Evolutionary conservation across 257 asterid species (phyloP).

Genomic region (Solanum lycopersicoides): DNA sequence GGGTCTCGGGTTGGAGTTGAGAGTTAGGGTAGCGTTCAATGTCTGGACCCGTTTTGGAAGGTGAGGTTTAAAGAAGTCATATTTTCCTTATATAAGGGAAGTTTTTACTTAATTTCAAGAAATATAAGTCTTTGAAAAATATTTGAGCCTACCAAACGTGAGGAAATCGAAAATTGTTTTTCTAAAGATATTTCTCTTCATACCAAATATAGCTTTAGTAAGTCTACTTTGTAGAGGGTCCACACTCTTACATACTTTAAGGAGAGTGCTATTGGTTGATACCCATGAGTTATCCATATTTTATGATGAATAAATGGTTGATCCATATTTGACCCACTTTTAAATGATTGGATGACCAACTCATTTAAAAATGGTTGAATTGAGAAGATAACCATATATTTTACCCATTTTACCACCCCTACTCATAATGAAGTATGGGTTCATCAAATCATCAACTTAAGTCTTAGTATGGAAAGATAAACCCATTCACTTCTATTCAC

Average conservation of each 20-base stretch:
- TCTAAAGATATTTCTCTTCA: neutral
- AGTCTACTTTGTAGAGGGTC: neutral
- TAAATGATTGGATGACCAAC: neutral
- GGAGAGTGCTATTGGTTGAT: neutral
- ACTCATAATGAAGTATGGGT: neutral
- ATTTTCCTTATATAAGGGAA: neutral
- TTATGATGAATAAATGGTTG: neutral
- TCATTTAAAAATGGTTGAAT: neutral
- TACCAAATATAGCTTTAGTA: neutral
- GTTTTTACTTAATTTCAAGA: neutral
- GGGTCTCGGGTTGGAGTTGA: neutral
- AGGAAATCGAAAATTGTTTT: neutral
- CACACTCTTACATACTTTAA: neutral
- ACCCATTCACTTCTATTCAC: neutral
- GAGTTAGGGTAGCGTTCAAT: neutral
- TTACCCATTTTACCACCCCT: neutral
- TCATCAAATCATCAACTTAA: neutral
- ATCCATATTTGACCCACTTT: neutral
- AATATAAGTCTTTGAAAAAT: neutral
- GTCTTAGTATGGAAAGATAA: neutral
- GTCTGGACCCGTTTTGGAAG: neutral
- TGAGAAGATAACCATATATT: neutral
- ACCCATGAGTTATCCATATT: neutral
- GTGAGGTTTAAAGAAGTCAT: neutral
- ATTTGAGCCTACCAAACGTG: neutral